These are phyloP conservation scores for Candida ponderosae DNA, from an alignment of 805 yeast genomes.

Conservation along the genomic window DNA sequence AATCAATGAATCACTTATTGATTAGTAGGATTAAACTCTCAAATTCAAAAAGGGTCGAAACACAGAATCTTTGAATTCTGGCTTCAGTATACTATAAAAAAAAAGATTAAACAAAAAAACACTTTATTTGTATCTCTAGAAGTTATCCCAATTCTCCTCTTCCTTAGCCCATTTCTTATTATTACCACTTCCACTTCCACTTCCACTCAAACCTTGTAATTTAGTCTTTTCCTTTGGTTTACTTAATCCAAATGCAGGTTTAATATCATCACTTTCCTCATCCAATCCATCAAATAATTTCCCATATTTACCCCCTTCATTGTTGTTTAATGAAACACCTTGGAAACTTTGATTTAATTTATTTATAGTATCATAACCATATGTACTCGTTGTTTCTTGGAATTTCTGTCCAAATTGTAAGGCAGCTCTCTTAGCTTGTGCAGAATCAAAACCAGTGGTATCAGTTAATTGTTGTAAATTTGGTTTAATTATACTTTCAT, in stretches of 20 bases:
- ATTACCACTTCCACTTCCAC: conserved; percentile 1
- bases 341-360: conserved; percentile 37
- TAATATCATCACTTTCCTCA: conserved; percentile 30
- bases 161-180: conserved; percentile 34
- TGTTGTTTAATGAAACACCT: conserved; percentile 12
- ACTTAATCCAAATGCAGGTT: conserved; percentile 60
- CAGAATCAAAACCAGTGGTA: conserved; percentile 54
- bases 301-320: conserved; percentile 34
- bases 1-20: too few relatives aligned
- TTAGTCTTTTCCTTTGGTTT: conserved; percentile 55
- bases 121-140: too few relatives aligned
- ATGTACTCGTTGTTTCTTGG: conserved; percentile 70
- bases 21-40: too few relatives aligned
- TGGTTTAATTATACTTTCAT: conserved; percentile 88
- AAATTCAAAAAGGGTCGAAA: too few relatives aligned
- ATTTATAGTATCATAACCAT: conserved; percentile 62
- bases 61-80: too few relatives aligned
- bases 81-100: too few relatives aligned
- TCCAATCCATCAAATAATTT: conserved; percentile 51
- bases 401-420: conserved; percentile 92
- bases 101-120: too few relatives aligned
- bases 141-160: conserved; percentile 66
- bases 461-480: conserved; percentile 72
- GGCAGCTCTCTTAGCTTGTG: conserved; percentile 87
- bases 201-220: conserved; percentile 40